phyloP scores from a whole-genome alignment of 805 yeast species.

The Ogataea haglerorum region DNA sequence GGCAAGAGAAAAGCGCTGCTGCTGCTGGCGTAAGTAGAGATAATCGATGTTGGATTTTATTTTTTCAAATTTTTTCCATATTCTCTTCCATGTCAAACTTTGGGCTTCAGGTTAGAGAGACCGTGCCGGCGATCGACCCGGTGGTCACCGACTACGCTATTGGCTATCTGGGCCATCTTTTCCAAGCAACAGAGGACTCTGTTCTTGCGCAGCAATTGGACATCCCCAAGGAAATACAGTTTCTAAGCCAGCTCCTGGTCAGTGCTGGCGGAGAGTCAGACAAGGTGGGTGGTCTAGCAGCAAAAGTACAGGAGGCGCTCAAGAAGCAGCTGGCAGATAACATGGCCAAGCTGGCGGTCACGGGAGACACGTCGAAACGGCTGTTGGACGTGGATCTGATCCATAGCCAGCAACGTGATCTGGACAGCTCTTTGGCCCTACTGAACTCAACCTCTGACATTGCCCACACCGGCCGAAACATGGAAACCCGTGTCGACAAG shows the following conservation, averaged over 20 bases:
- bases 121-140: slow-evolving; percentile 82
- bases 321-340: slow-evolving; percentile 57
- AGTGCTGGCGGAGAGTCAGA: slow-evolving; percentile 79
- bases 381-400: slow-evolving; percentile 74
- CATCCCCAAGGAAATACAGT: slow-evolving; percentile 62
- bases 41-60: not conserved
- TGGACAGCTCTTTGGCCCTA: slow-evolving; percentile 70
- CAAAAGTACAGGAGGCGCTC: slow-evolving; percentile 46
- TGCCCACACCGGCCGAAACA: slow-evolving; percentile 86
- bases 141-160: slow-evolving; percentile 86
- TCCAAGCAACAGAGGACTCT: slow-evolving; percentile 74
- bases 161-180: slow-evolving; percentile 83
- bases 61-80: not conserved
- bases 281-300: slow-evolving; percentile 49
- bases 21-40: slow-evolving; percentile 41
- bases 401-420: slow-evolving; percentile 66
- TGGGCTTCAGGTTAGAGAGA: slow-evolving; percentile 67
- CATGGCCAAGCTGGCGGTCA: slow-evolving; percentile 68
- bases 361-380: slow-evolving; percentile 87
- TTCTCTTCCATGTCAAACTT: slow-evolving; percentile 29
- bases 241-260: slow-evolving; percentile 58
- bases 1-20: slow-evolving; percentile 92
- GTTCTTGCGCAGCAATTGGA: slow-evolving; percentile 74
- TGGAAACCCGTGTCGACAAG: slow-evolving; percentile 93
- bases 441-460: slow-evolving; percentile 79